Conservation (phyloP, 495 filamentous ascomycete species). For the Elasticomyces elasticus region DNA sequence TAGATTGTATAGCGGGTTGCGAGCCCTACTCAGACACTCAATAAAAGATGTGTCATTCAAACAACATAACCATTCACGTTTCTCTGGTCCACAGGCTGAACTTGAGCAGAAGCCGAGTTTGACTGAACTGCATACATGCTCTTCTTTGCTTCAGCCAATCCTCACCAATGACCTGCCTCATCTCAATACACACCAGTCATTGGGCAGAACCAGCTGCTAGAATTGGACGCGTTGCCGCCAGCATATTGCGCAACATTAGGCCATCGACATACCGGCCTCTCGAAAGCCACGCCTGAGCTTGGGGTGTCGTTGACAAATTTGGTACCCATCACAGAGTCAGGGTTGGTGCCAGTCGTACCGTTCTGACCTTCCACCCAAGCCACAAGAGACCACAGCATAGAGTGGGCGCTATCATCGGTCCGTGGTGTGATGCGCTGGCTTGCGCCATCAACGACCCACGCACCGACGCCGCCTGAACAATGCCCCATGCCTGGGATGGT, state of each 20-base stretch:
- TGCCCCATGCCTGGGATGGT: slow-evolving; percentile 46
- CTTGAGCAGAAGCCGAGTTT: no score
- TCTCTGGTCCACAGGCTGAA: no score
- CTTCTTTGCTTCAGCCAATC: no score
- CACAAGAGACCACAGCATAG: slow-evolving; percentile 39
- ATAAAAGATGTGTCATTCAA: no score
- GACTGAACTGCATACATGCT: no score
- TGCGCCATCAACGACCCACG: slow-evolving; percentile 37
- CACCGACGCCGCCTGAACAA: slow-evolving; percentile 43
- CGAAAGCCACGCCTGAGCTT: slow-evolving; percentile 27
- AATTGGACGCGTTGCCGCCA: not conserved
- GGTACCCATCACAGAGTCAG: slow-evolving; percentile 42
- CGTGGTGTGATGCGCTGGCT: not conserved
- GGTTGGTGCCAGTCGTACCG: slow-evolving; percentile 23
- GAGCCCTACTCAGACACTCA: no score
- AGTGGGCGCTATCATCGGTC: not conserved
- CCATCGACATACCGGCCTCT: not conserved
- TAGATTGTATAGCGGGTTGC: no score
- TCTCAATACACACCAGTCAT: not conserved
- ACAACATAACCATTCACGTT: no score
- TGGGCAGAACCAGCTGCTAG: not conserved
- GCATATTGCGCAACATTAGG: not conserved
- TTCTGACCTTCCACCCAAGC: slow-evolving; percentile 49
- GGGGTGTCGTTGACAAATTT: slow-evolving; percentile 40
- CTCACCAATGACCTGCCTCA: not conserved